Percentiles rank a stretch among this genome's conserved stretches.
Conservation (phyloP, 345 rosid genomes). For the Cardamine chenopodiifolia region DNA sequence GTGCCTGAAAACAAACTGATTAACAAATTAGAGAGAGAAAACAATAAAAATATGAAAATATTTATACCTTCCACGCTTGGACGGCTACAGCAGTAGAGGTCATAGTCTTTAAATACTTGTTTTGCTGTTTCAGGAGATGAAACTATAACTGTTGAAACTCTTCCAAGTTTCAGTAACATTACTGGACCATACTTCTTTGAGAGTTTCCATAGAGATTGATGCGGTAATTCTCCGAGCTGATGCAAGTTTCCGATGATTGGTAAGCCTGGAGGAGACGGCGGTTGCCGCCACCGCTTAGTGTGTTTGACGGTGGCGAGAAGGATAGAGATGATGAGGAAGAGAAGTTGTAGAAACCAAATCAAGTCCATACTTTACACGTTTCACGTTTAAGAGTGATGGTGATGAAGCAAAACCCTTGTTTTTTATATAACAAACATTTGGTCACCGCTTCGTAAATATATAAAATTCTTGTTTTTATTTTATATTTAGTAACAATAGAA, state of each 20-base stretch:
- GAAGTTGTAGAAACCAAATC: conserved; percentile 33
- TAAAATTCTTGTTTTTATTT: not conserved
- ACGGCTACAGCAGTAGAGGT: conserved; percentile 47
- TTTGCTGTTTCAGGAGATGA: conserved; percentile 40
- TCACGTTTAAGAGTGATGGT: conserved; percentile 14
- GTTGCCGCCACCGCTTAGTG: conserved; percentile 17
- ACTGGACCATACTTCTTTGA: conserved; percentile 40
- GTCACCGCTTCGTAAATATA: not conserved
- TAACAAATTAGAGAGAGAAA: not conserved
- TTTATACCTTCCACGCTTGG: conserved; percentile 39
- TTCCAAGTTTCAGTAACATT: conserved; percentile 36
- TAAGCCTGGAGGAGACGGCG: conserved; percentile 48
- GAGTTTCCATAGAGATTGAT: conserved; percentile 30
- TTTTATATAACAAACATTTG: conserved; percentile 16
- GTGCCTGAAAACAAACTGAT: conserved; percentile 15
- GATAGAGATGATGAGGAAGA: conserved; percentile 22
- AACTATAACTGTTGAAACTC: conserved; percentile 33
- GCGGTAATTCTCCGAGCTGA: conserved; percentile 47
- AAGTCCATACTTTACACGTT: conserved; percentile 29
- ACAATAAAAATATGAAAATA: not conserved
- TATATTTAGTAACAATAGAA: not conserved
- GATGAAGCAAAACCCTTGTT: conserved; percentile 23
- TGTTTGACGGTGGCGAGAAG: conserved; percentile 19
- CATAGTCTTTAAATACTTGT: conserved; percentile 43
- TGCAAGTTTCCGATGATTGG: conserved; percentile 54